Base-by-base conservation (phyloP, 1,284 basidiomycete species). In the Ceratobasidium sp. region DNA sequence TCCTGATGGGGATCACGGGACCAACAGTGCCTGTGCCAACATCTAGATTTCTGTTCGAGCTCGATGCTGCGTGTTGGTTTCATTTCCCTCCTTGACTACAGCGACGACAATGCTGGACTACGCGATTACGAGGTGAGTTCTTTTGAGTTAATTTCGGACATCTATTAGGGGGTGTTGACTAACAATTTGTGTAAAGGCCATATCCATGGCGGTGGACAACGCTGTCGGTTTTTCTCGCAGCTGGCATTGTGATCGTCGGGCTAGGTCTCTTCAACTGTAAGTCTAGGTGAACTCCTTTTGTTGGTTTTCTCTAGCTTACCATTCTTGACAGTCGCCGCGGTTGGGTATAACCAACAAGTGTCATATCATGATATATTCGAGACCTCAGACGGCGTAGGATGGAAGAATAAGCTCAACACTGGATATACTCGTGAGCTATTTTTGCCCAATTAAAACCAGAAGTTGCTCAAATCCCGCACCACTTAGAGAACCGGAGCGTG, bases 161-260 rank as follows among this genome's bases (percentile, higher is more conserved):
- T 33, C 33, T 33, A 33, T 33, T 33, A 33, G 33, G 33, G 33
- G 33, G 33, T 33, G 33, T 26, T 28, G 39, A 3, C 46, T 20
- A 26, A 26, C 40, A 61, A 20, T 28, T 53, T 49, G 3, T 53
- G 5, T n/a, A 33, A 33, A 76, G 72, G 26, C 72, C 60, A 33
- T 76, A 66, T 66, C 72, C 72, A 7, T 76, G 72, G 72, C n/a
- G 61, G 40, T 66, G 60, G 46, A 76, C 72, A 20, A 76, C 72
- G 20, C 12, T 64, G 10, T 23, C 49, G 4, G 72, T 66, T 2
- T n/a, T 15, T 42, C 55, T 76, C 28, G 61, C 44, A 6, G 72
- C 46, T 40, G 28, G 60, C 1, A 15, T 76, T 3, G 61, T 66
- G 12, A 61, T 76, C 13, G 61, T 76, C 33, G 61, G 61, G 44